Evolutionary conservation across 2,329 filamentous ascomycete species (phyloP).

Genomic region (Nothopassalora personata): DNA sequence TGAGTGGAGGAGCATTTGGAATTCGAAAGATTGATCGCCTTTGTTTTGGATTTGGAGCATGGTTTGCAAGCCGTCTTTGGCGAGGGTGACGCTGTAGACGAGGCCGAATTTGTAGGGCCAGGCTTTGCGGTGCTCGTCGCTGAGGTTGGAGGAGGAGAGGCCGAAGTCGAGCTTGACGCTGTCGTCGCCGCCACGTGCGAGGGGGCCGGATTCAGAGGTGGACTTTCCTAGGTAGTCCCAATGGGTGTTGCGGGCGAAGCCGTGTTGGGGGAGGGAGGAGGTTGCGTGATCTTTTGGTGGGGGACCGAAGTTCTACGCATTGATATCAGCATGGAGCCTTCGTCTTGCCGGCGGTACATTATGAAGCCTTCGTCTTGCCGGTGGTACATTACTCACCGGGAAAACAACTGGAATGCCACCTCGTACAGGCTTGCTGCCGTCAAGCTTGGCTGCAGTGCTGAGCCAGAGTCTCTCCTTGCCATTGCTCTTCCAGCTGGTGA

Average conservation of each 20-base stretch:
- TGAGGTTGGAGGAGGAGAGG: slow-evolving; percentile 67
- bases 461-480: slow-evolving; percentile 41
- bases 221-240: slow-evolving; percentile 96
- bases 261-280: slow-evolving; percentile 78
- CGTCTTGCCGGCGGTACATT: no score
- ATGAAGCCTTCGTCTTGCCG: neutral
- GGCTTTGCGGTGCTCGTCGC: slow-evolving; percentile 59
- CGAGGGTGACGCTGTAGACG: slow-evolving; percentile 87
- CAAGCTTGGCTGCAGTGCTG: slow-evolving; percentile 57
- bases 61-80: slow-evolving; percentile 66
- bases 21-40: slow-evolving; percentile 75
- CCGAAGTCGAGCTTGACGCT: slow-evolving; percentile 95
- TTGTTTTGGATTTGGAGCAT: slow-evolving; percentile 85
- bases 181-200: slow-evolving; percentile 48
- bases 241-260: slow-evolving; percentile 80
- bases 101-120: slow-evolving; percentile 88
- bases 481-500: slow-evolving; percentile 86
- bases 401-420: slow-evolving; percentile 92
- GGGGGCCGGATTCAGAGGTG: slow-evolving; percentile 54
- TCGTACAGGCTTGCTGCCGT: slow-evolving; percentile 83
- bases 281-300: slow-evolving; percentile 72
- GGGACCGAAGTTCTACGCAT: slow-evolving; percentile 68
- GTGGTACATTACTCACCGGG: slow-evolving; percentile 57
- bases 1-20: slow-evolving; percentile 85
- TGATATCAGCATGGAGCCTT: neutral